Percentiles rank a stretch among this genome's conserved stretches.
These are phyloP conservation scores for Vigna reflexopilosa DNA, from an alignment of 306 rosid species.

Conservation along the genomic window DNA sequence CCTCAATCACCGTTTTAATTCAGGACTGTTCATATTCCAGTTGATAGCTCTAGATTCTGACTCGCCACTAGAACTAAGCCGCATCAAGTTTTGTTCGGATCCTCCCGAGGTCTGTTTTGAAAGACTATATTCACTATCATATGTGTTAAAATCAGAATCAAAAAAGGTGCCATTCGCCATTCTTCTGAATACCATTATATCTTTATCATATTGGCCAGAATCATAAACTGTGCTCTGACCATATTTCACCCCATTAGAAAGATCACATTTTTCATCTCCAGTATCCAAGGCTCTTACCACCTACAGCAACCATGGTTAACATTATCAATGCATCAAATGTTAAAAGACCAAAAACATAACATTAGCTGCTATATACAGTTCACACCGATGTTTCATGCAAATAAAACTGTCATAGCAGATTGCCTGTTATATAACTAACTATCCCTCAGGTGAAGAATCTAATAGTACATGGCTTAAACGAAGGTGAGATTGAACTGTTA, in stretches of 20 bases:
- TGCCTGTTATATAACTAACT: neutral
- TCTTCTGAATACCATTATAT: constrained; percentile 67
- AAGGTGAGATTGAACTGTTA: neutral
- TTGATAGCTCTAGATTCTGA: constrained; percentile 64
- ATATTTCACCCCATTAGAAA: constrained; percentile 83
- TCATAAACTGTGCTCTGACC: constrained; percentile 82
- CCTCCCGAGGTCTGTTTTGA: constrained; percentile 52
- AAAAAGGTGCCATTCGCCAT: constrained; percentile 61
- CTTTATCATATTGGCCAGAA: constrained; percentile 85
- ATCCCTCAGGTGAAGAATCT: neutral
- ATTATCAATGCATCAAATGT: neutral
- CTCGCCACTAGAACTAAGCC: constrained; percentile 55
- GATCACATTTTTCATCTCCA: constrained; percentile 69
- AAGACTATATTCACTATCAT: constrained; percentile 56
- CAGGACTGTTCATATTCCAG: constrained; percentile 17
- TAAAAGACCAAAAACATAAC: neutral
- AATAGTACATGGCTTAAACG: neutral
- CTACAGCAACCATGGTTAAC: constrained; percentile 46
- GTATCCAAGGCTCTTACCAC: constrained; percentile 84
- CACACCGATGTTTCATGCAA: neutral
- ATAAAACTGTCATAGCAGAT: neutral
- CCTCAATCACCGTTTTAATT: constrained; percentile 25
- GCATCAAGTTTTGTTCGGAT: constrained; percentile 48
- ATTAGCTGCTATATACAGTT: neutral
- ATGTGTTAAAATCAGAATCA: constrained; percentile 55